Base-by-base conservation (phyloP, 805 yeast species). In the Wickerhamiella alocasiicola region DNA sequence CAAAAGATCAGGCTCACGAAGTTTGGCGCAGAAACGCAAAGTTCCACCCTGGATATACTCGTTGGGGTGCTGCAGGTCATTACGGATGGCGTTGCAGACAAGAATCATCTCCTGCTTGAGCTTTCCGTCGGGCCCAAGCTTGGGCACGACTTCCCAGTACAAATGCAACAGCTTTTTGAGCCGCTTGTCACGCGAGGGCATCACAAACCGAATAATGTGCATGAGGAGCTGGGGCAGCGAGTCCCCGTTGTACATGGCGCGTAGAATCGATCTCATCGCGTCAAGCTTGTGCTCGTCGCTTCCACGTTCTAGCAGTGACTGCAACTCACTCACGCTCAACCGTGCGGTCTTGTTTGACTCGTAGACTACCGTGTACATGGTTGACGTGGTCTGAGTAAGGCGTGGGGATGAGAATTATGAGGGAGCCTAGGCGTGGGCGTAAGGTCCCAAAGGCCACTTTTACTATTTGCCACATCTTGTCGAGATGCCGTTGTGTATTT, bases 91-190 rank as follows among this genome's bases (percentile, higher is more conserved):
- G 61, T 93, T 93, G 67, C 97, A 91, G 38, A 88, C 97, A 49
- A 91, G 74, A 62, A 93, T 88, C 97, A 91, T 91, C 65, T 91
- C 99, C 61, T 88, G 97, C 64, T 83, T 83, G 70, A 93, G 73
- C 60, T 83, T 84, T 3, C 97, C 97, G 40, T 80, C 80, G 27
- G 70, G 67, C 52, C 84, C 94, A 49, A 80, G 67, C 63, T 93
- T 93, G 42, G 95, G 93, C 57, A 95, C 93, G 43, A 88, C 83
- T 62, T 91, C 99, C 97, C 97, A 91, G 67, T 91, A 91, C 55
- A 84, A 82, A 56, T 88, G 91, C 48, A 93, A 68, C 57, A 91
- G 69, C 62, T 87, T 91, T 70, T 91, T 91, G 62, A 93, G 74
- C 54, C 78, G 81, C 63, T 91, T 93, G 63, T 78, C 76, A 55